Conservation (phyloP, 1,284 basidiomycete species). For the Tranzscheliella williamsii region DNA sequence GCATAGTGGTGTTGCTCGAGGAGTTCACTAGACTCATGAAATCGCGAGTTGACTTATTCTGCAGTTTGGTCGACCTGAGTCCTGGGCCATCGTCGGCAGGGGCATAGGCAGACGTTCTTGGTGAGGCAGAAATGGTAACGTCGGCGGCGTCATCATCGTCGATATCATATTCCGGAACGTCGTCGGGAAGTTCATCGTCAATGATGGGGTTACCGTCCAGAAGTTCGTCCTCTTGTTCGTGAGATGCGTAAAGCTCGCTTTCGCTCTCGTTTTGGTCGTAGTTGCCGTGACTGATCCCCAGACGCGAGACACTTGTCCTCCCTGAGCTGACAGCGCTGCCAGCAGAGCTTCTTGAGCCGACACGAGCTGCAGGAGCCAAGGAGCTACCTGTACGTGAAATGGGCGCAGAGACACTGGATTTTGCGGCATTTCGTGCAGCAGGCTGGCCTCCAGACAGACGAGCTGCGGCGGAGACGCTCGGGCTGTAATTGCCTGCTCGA, state of each 20-base stretch:
- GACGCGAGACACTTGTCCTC: constrained; percentile 22
- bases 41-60: constrained; percentile 37
- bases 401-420: constrained; percentile 6
- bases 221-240: constrained; percentile 8
- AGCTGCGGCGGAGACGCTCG: constrained; percentile 14
- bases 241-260: constrained; percentile 3
- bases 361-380: constrained; percentile 7
- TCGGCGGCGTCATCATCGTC: constrained; percentile 17
- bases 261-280: constrained; percentile 10
- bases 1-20: constrained; percentile 5
- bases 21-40: constrained; percentile 43
- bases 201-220: constrained; percentile 1
- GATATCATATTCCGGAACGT: neutral
- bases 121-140: constrained; percentile 18
- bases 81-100: neutral
- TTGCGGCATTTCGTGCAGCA: constrained; percentile 6
- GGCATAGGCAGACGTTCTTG: neutral
- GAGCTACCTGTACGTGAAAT: constrained; percentile 33
- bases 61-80: constrained; percentile 14
- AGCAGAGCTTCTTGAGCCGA: constrained; percentile 22
- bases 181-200: neutral
- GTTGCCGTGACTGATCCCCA: too few relatives aligned
- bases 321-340: constrained; percentile 31
- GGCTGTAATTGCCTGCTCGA: constrained; percentile 24
- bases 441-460: constrained; percentile 8